A percentile compares a stretch with the other conserved stretches of the same genome.
These are phyloP conservation scores for Beauveria scarabaeidicola DNA, from an alignment of 2,329 filamentous ascomycete species.

Conservation along the genomic window DNA sequence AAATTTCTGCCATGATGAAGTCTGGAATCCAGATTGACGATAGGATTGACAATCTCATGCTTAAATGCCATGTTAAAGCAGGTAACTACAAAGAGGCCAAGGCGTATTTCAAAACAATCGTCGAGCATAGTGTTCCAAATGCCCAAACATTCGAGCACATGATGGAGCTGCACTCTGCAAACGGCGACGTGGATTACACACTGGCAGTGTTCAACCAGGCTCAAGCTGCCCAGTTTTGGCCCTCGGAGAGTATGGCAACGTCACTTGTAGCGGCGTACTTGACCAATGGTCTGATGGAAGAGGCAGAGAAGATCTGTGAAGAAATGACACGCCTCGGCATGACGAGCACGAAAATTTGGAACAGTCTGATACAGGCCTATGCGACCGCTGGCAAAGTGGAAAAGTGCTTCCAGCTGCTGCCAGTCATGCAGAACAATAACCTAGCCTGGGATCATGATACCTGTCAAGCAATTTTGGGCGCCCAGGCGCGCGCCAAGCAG, in stretches of 20 bases:
- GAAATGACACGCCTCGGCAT: constrained; percentile 45
- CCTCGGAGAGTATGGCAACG: constrained; percentile 51
- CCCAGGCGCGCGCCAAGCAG: constrained; percentile 40
- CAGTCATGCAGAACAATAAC: constrained; percentile 37
- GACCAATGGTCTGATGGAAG: constrained; percentile 26
- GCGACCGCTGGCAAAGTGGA: constrained; percentile 50
- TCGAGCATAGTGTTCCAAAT: constrained; percentile 43
- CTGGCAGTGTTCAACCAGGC: constrained; percentile 57
- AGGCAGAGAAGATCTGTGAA: constrained; percentile 31
- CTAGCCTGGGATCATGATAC: constrained; percentile 43
- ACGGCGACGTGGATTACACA: constrained; percentile 64
- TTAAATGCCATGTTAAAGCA: constrained; percentile 60
- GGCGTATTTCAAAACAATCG: constrained; percentile 53
- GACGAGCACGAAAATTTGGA: constrained; percentile 61
- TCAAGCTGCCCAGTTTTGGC: constrained; percentile 39
- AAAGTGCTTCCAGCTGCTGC: constrained; percentile 40
- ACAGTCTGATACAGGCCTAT: constrained; percentile 62
- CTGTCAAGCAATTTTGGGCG: constrained; percentile 40
- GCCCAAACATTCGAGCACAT: constrained; percentile 60
- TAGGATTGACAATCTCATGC: constrained; percentile 65
- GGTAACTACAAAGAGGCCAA: constrained; percentile 60
- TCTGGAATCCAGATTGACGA: constrained; percentile 50
- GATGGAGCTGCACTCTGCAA: constrained; percentile 58
- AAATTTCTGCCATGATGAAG: constrained; percentile 54
- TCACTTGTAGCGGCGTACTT: constrained; percentile 61